These are phyloP conservation scores for Cercospora sesami DNA, from an alignment of 2,329 filamentous ascomycete species.

Conservation along the genomic window DNA sequence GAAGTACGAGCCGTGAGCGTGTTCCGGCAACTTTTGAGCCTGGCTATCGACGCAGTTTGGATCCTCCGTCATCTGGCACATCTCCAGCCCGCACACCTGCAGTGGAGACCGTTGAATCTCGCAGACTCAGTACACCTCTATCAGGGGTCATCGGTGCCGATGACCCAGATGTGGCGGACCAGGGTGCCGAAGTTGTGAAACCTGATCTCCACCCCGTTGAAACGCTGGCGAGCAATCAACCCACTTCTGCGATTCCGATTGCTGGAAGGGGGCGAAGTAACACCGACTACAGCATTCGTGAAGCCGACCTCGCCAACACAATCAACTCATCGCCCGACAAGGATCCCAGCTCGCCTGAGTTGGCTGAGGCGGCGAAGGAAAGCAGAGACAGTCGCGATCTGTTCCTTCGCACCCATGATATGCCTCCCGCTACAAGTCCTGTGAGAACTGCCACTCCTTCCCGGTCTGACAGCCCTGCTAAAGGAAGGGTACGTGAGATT, in stretches of 20 bases:
- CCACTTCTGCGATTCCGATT: conserved; percentile 23
- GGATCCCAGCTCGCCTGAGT: conserved; percentile 23
- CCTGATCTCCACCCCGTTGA: conserved; percentile 27
- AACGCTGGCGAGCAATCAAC: conserved; percentile 24
- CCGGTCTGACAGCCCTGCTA: conserved; percentile 40
- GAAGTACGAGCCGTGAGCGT: conserved; percentile 43
- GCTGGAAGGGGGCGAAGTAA: conserved; percentile 32
- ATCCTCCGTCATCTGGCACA: conserved; percentile 59
- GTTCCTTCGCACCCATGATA: conserved; percentile 34
- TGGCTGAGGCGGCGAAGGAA: conserved; percentile 29
- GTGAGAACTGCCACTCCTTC: conserved; percentile 17
- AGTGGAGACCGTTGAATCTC: conserved; percentile 45
- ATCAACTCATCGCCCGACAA: conserved; percentile 33
- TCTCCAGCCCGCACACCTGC: conserved; percentile 62
- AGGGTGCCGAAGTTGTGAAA: conserved; percentile 30
- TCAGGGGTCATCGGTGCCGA: conserved; percentile 31
- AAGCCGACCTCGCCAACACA: conserved; percentile 36
- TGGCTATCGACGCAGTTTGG: conserved; percentile 59
- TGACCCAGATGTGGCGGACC: conserved; percentile 28
- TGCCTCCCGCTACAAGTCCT: conserved; percentile 17
- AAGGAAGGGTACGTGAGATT: conserved; percentile 53
- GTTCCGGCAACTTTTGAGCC: conserved; percentile 45
- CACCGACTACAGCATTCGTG: conserved; percentile 39
- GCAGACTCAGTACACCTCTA: conserved; percentile 33
- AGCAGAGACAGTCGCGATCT: conserved; percentile 27